Base-by-base conservation (phyloP, 2,329 filamentous ascomycete species). In the Trichoderma sp. region DNA sequence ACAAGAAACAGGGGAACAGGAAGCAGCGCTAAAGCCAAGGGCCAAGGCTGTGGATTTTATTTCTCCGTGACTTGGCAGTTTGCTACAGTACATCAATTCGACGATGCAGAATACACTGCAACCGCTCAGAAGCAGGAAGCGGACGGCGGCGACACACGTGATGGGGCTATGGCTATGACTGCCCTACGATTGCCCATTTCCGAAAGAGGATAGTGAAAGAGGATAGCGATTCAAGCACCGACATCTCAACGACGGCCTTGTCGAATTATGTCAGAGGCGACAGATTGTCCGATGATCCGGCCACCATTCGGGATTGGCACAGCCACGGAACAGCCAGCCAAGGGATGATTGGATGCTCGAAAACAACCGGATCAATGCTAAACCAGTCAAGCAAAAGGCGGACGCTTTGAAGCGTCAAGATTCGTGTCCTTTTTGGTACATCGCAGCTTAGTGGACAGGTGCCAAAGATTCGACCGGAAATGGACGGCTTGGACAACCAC, bases 151-250 rank as follows among this genome's bases (percentile, higher is more conserved):
- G 48, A 54, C 32, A 34, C 32, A 12, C 17, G 29, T 34, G 17
- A 34, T 19, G 4, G 5, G 0, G 32, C 50, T 12, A n/a, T 19
- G 0, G 32, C 50, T 12, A n/a, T 19, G 10, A 6, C 17, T 17
- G 27, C 10, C 34, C 27, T 37, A 32, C 35, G 29, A 19, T 22
- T 12, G 53, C 15, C 8, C 34, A 48, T 65, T 65, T 37, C 63
- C 52, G 15, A 57, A 34, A 17, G 2, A 15, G 63, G 50, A 57
- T 25, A 64, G 50, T 29, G 15, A 64, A 34, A 17, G 2, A 15
- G 63, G 50, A 57, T 25, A 64, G 50, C 37, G 15, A 64, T 64
- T 64, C 61, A 53, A 56, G 53, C 34, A 34, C 17, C 48, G 50
- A 54, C 48, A 32, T 34, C 12, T 32, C n/a, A 35, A 37, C 42